These are phyloP conservation scores for Naganishia randhawae DNA, from an alignment of 768 basidiomycete genomes.

Conservation along the genomic window DNA sequence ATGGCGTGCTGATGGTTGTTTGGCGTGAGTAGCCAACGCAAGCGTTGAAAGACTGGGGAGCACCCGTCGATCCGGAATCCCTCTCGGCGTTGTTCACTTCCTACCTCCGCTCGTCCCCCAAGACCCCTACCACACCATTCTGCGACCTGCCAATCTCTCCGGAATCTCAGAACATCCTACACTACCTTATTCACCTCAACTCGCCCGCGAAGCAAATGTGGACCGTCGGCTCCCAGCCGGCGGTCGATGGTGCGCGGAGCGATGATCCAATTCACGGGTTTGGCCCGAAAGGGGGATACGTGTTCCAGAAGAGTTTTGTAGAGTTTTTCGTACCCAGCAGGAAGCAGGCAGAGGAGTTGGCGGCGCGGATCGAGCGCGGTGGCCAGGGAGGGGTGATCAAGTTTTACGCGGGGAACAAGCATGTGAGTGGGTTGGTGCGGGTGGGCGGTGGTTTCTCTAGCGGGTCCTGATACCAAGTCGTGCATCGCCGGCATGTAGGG, in stretches of 20 bases:
- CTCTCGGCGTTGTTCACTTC: constrained; percentile 74
- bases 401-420: constrained; percentile 76
- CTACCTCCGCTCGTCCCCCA: constrained; percentile 67
- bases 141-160: constrained; percentile 72
- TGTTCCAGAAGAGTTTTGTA: constrained; percentile 96
- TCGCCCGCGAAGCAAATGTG: constrained; percentile 67
- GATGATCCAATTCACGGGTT: constrained; percentile 80
- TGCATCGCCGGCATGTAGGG: constrained; percentile 59
- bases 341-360: constrained; percentile 53
- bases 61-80: constrained; percentile 64
- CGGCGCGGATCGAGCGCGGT: constrained; percentile 56
- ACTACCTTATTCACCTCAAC: constrained; percentile 72
- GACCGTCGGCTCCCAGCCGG: constrained; percentile 96
- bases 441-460: neutral
- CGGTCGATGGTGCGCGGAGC: constrained; percentile 73
- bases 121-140: constrained; percentile 77
- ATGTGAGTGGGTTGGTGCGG: constrained; percentile 55
- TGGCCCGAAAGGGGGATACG: constrained; percentile 87
- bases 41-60: constrained; percentile 70
- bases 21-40: constrained; percentile 57
- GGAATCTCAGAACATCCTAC: constrained; percentile 77
- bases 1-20: constrained; percentile 11
- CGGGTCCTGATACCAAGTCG: neutral
- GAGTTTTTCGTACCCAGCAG: constrained; percentile 73
- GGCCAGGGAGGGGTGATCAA: constrained; percentile 57